Evolutionary conservation across 305 asterid genomes (phyloP), one percentile per base, ranked within the genome.

Genomic region (Fraxinus paxiana): DNA sequence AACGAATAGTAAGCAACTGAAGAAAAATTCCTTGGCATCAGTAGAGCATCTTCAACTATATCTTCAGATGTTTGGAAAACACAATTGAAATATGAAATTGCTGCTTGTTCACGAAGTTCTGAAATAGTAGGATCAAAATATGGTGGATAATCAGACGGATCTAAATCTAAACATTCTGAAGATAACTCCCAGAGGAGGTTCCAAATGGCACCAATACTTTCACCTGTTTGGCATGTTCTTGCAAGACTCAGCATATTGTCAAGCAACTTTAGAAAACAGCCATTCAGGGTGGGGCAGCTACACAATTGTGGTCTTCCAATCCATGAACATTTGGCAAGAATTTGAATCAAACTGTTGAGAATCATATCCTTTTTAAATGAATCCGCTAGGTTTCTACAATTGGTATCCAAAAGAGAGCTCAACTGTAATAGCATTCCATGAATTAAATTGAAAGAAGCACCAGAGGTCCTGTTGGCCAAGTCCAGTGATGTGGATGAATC

Each of bases 401-500:
- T 96, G 80, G 82, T 89, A 83, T 92, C 91, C 33, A 96, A 81
- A 85, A 96, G 97, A 65, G 94, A 79, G 84, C 86, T 92, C 87
- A 96, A 88, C 94, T 94, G 99, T 81, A 92, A 87, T 76, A 96
- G 83, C 85, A 91, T 89, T 75, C 99, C 99, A 83, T 96, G 99
- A 83, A 94, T 84, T 75, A 92, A 89, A 88, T 96, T 96, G 80
- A 86, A 92, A 59, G 95, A 88, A 80, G 82, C 65, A 65, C 83
- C 77, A 38, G 81, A 82, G 20, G 80, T 69, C 74, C 77, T 76
- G 75, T 79, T 77, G 34, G 83, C 71, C 15, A 84, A 78, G 73
- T 77, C 75, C 63, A 46, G 69, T 61, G 81, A 37, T 79, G 73
- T 72, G 34, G 87, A 83, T 35, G 87, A 77, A 81, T 80, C 83